Base-by-base conservation (phyloP, 2,329 filamentous ascomycete species). In the Apiospora malaysiana region DNA sequence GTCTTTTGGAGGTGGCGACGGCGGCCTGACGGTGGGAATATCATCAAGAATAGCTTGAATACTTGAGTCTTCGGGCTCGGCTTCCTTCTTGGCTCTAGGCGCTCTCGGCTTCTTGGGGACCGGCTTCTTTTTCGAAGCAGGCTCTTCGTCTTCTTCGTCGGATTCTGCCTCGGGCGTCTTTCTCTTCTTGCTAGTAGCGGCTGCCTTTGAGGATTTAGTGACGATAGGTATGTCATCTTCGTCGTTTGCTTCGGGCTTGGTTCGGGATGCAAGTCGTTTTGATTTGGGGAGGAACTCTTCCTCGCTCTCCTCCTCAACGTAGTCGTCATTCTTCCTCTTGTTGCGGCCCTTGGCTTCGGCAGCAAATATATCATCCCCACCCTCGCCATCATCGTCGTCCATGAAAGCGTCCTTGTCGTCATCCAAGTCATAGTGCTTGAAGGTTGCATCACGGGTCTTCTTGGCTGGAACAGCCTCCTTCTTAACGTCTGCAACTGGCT, bases 21-120 rank as follows among this genome's bases (percentile, higher is more conserved):
- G 96, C 27, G 96, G 87, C 71, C 92, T 87, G 56, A 99, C 89
- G 0, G 90, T 93, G 6, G 94, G 93, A 72, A 99, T 95, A 75
- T 91, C 94, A 78, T 97, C 92, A 43, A 98, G 88, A 65, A 99
- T 98, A 67, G 92, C 90, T 80, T 97, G 91, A 25, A 97, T 90
- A 27, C 89, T 87, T 21, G 91, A 87, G 77, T 90, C 91, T 77
- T 97, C 94, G 2, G 88, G 82, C 8, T 86, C 85, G 3, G 90
- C 88, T 3, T 88, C 85, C 79, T 94, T 93, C 80, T 93, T 93
- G 14, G 87, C 83, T 76, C 83, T 85, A 3, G 88, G 84, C 2
- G 89, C 87, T 73, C 88, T 88, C 25, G 88, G 83, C 74, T 89
- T 91, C 72, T 90, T 86, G 0, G 84, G 81, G 0, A 88, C 83